Conservation (phyloP, 2,329 filamentous ascomycete genomes). For the Penicillium sp. region DNA sequence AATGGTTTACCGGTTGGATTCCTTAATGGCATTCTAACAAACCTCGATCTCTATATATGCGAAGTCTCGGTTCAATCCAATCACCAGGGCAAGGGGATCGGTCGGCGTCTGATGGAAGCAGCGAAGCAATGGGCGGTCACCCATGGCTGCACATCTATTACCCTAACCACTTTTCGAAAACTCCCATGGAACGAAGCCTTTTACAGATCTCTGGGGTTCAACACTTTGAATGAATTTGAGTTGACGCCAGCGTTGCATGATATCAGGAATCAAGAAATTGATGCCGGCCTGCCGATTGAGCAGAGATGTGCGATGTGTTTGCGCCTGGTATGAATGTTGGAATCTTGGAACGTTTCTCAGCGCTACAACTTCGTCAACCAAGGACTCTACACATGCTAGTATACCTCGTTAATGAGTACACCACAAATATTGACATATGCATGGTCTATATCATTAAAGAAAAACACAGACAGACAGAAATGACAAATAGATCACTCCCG, state of each 20-base stretch:
- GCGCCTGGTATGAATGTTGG: not conserved
- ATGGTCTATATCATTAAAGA: too few relatives aligned
- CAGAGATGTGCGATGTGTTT: not conserved
- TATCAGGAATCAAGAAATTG: not conserved
- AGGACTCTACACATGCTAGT: too few relatives aligned
- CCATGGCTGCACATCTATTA: not conserved
- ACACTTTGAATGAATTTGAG: not conserved
- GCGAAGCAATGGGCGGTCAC: not conserved
- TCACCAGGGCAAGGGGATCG: not conserved
- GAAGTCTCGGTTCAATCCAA: not conserved
- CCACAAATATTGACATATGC: too few relatives aligned
- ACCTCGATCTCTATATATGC: not conserved
- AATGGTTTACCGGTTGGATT: not conserved
- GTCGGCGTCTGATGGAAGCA: not conserved
- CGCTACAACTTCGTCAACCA: too few relatives aligned
- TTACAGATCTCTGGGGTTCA: not conserved
- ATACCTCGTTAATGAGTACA: too few relatives aligned
- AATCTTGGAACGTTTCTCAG: too few relatives aligned
- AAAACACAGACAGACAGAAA: too few relatives aligned
- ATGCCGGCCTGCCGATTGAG: not conserved
- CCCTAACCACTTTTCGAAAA: not conserved
- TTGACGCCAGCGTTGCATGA: not conserved
- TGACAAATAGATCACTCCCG: too few relatives aligned
- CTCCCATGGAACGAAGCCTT: not conserved
- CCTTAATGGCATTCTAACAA: not conserved